Evolutionary conservation across 371 early-diverging fungal species (phyloP).

Genomic region (Rhizopus stolonifer): DNA sequence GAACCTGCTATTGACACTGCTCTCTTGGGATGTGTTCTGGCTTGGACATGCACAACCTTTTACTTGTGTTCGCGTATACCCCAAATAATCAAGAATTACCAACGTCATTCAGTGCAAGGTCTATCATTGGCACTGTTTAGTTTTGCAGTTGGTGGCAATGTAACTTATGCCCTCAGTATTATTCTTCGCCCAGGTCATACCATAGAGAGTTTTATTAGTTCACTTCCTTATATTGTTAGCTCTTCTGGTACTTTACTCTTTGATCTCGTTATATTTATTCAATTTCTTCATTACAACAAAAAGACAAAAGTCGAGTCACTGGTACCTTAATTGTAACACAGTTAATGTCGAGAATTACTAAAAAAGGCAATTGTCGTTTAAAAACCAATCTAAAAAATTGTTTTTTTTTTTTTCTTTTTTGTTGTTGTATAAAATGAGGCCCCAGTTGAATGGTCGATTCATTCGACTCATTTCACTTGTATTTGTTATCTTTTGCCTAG

Average conservation of each 20-base stretch:
- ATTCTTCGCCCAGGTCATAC: constrained; percentile 44
- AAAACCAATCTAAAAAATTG: no score
- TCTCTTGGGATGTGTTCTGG: constrained; percentile 51
- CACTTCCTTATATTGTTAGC: constrained; percentile 38
- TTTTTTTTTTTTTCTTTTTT: background rate
- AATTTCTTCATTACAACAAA: constrained; percentile 26
- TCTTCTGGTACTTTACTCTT: constrained; percentile 32
- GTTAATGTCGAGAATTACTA: no score
- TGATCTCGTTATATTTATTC: constrained; percentile 34
- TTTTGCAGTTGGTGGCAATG: constrained; percentile 67
- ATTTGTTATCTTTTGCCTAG: constrained; percentile 8
- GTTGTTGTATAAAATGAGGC: constrained; percentile 9
- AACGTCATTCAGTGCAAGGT: constrained; percentile 63
- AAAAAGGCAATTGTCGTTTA: no score
- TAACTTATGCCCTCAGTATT: constrained; percentile 63
- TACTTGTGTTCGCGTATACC: constrained; percentile 68
- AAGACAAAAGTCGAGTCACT: background rate
- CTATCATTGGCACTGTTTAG: constrained; percentile 62
- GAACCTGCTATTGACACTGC: background rate
- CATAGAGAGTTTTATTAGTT: constrained; percentile 14
- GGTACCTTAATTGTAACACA: background rate
- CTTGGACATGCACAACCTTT: constrained; percentile 63
- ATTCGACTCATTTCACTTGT: constrained; percentile 20
- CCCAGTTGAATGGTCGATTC: constrained; percentile 17
- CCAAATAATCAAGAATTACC: constrained; percentile 61